Evolutionary conservation across 2,329 filamentous ascomycete species (phyloP), one percentile per base, ranked within the genome.

Genomic region (Trichothecium sympodiale): DNA sequence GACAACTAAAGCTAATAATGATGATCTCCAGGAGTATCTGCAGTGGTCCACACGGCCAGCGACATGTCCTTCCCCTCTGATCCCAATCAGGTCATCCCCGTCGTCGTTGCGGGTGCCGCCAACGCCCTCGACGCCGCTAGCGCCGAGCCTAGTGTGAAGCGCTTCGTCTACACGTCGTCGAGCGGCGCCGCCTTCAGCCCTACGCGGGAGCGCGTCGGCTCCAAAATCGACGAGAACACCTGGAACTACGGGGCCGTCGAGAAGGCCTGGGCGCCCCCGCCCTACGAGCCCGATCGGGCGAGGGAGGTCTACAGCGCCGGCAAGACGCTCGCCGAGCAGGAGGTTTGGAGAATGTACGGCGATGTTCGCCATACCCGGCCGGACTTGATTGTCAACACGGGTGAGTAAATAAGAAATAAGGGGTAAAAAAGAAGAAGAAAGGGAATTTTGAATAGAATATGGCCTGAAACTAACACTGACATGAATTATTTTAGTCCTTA

Each of bases 111-210:
- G 0, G 53, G 52, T n/a, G 46, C 54, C 0, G 17, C 46, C 2
- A 40, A 43, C 5, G 41, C 59, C 10, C 43, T 67, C 6, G 50
- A 58, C 5, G 48, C 60, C 0, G 61, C 62, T 0, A 46, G 48
- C 13, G 41, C 37, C 1, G 51, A 58, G 17, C 41, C 56, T 0
- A 49, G 49, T 4, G 50, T 70, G 1, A 56, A 54, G 36, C 51
- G 59, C 2, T 57, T 67, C 20, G 58, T 68, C 7, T 44, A 59
- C 29, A 64, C 60, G 0, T 59, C 54, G 14, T 61, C 59, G 1
- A 47, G 54, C 1, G 39, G 45, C 1, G 44, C 53, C 0, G 40
- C 41, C 5, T 34, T 49, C 5, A 42, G 38, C 3, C 40, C 45
- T 2, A 39, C 46, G 3, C 44, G 44, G 4, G 38, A 43, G 7